phyloP scores from a whole-genome alignment of 305 asterid species.

The Fraxinus platypoda region DNA sequence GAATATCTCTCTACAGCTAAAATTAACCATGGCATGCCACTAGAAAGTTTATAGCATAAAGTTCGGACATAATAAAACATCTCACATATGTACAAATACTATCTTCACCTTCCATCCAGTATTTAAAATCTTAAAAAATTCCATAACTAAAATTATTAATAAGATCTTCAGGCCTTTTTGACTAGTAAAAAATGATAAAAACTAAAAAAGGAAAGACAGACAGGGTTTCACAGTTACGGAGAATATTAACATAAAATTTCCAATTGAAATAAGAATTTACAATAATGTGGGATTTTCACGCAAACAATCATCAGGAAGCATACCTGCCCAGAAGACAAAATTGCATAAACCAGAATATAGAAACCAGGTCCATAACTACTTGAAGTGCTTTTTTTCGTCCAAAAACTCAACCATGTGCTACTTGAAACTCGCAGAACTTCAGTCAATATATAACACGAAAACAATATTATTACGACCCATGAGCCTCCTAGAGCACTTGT shows the following conservation, averaged over 20 bases:
- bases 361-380: conserved; percentile 40
- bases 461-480: conserved; percentile 54
- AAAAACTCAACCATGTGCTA: conserved; percentile 67
- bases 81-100: neutral
- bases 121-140: neutral
- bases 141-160: neutral
- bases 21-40: neutral
- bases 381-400: conserved; percentile 58
- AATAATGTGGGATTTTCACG: neutral
- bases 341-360: conserved; percentile 57
- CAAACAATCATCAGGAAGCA: conserved; percentile 5
- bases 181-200: neutral
- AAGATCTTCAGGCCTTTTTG: neutral
- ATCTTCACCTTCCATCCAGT: neutral
- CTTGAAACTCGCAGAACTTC: conserved; percentile 62
- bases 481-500: conserved; percentile 58
- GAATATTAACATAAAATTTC: neutral
- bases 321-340: conserved; percentile 59
- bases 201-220: neutral
- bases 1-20: neutral
- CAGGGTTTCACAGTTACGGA: neutral
- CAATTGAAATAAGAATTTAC: neutral
- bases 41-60: neutral
- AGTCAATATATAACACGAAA: conserved; percentile 45
- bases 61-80: neutral